These are phyloP conservation scores for Phanerochaete carnosa DNA, from an alignment of 768 basidiomycete genomes.

Conservation along the genomic window DNA sequence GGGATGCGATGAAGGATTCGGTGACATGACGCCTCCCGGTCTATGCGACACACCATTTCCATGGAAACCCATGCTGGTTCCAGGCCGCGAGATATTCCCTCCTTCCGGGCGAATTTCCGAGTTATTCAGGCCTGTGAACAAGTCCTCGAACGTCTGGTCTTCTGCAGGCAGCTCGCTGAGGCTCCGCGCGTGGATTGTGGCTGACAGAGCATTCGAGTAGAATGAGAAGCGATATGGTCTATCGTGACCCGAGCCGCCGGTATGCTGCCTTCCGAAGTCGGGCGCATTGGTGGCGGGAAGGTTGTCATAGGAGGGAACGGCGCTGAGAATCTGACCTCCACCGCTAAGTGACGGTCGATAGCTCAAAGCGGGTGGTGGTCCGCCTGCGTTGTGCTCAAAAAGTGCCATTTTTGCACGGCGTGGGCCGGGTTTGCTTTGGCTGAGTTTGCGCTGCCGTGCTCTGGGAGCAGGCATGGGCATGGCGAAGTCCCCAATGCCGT, in stretches of 20 bases:
- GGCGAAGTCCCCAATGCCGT: slow-evolving; percentile 15
- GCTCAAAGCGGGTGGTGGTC: slow-evolving; percentile 44
- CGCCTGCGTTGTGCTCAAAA: slow-evolving; percentile 59
- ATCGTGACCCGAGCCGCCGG: slow-evolving; percentile 48
- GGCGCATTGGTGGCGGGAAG: slow-evolving; percentile 15
- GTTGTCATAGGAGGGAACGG: slow-evolving; percentile 41
- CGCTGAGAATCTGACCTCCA: slow-evolving; percentile 29
- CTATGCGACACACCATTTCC: neutral
- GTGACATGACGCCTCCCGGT: neutral
- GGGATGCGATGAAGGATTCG: slow-evolving; percentile 10
- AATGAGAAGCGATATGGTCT: slow-evolving; percentile 97
- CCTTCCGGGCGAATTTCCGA: slow-evolving; percentile 1
- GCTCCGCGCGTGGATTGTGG: slow-evolving; percentile 93
- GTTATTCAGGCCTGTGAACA: slow-evolving; percentile 60
- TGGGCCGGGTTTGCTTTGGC: slow-evolving; percentile 73
- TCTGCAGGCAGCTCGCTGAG: slow-evolving; percentile 92
- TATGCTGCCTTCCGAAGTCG: slow-evolving; percentile 4
- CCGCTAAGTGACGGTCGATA: slow-evolving; percentile 26
- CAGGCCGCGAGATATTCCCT: slow-evolving; percentile 1
- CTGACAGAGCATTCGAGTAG: slow-evolving; percentile 88
- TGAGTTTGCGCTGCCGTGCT: slow-evolving; percentile 80
- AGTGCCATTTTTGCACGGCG: slow-evolving; percentile 84
- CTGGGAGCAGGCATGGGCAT: slow-evolving; percentile 27
- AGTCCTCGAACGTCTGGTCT: slow-evolving; percentile 87
- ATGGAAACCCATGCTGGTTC: neutral